phyloP scores from a whole-genome alignment of 2,329 filamentous ascomycete genomes.

The Thielaviopsis euricoi region DNA sequence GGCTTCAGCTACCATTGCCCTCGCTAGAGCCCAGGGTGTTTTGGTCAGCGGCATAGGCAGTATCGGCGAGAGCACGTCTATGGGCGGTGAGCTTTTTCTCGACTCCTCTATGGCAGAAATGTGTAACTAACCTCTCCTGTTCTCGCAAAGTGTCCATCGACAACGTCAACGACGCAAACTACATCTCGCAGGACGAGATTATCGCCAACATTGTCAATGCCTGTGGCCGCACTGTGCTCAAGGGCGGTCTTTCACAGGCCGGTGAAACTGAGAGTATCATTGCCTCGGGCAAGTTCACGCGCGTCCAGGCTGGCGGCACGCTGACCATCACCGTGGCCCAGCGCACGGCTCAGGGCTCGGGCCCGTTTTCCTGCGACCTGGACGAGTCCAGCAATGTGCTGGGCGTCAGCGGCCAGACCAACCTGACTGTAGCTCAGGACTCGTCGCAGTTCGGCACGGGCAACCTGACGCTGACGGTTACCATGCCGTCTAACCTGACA shows the following conservation, averaged over 20 bases:
- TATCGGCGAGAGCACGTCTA: constrained; percentile 23
- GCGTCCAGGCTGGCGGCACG: constrained; percentile 2
- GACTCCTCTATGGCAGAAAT: no score
- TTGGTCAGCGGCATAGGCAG: constrained; percentile 30
- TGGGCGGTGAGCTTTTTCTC: constrained; percentile 39
- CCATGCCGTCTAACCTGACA: constrained; percentile 31
- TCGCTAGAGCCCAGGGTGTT: constrained; percentile 28
- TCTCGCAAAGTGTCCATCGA: constrained; percentile 20
- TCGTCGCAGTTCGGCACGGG: constrained; percentile 38
- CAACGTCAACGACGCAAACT: constrained; percentile 42
- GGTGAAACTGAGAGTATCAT: constrained; percentile 10
- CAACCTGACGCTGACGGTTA: constrained; percentile 37
- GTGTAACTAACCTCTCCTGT: constrained; percentile 43
- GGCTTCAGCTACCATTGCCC: constrained; percentile 10
- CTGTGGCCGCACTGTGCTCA: constrained; percentile 42
- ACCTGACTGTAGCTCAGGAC: constrained; percentile 40
- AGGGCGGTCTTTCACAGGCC: constrained; percentile 9
- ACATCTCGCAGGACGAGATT: constrained; percentile 43
- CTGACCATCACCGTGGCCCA: constrained; percentile 7
- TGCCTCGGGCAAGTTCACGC: constrained; percentile 9
- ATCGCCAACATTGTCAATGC: constrained; percentile 35
- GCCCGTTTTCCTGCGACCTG: constrained; percentile 37
- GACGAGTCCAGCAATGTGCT: constrained; percentile 29
- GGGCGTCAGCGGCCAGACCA: constrained; percentile 25
- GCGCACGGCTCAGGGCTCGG: constrained; percentile 25